Base-by-base conservation (phyloP, 1,284 basidiomycete genomes). In the Ceratorhiza oryzae-sativae region DNA sequence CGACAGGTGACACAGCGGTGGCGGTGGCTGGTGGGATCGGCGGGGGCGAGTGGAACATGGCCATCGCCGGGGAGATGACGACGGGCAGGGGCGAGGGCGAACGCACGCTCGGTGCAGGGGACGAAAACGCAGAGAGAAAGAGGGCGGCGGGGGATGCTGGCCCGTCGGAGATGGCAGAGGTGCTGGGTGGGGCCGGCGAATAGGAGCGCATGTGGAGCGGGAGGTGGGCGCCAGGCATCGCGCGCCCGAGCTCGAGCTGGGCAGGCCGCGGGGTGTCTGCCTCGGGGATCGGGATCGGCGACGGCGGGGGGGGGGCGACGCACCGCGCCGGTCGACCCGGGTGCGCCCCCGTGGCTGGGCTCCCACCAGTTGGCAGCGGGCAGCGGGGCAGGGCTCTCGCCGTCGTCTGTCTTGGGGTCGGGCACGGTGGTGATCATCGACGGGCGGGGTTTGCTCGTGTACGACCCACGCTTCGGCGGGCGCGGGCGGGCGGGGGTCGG, bases 41-140 rank as follows among this genome's bases (percentile, higher is more conserved):
- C 23, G 71, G 62, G 13, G 73, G 53, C 23, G 53, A 70, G 63
- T 72, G 71, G 71, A 61, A 73, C 55, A 75, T 67, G 39, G 70
- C 68, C 61, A 62, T 73, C 9, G 74, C 71, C 2, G 67, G 73
- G 6, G 65, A 72, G 18, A 61, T 63, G 42, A 53, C 58, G 15
- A 55, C 10, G 18, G 61, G 53, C 23, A 67, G 13, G 1, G 71
- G 65, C 18, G 65, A 72, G 3, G 65, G 71, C 41, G 67, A 70
- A 15, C 67, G 67, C 2, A 63, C 70, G 49, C 60, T 73, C 45
- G 58, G 71, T 27, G 70, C 65, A 18, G 76, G 74, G 20, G 76
- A 75, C 23, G 79, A 79, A 79, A 94, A 94, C 9, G 88, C 84
- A 49, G 89, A 87, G 48, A 94, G 83, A 77, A 94, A 95, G 79